A percentile compares a stretch with the other conserved stretches of the same genome.
Evolutionary conservation across 2,329 filamentous ascomycete genomes (phyloP).

Genomic region (Penicillium fuscoglaucum): DNA sequence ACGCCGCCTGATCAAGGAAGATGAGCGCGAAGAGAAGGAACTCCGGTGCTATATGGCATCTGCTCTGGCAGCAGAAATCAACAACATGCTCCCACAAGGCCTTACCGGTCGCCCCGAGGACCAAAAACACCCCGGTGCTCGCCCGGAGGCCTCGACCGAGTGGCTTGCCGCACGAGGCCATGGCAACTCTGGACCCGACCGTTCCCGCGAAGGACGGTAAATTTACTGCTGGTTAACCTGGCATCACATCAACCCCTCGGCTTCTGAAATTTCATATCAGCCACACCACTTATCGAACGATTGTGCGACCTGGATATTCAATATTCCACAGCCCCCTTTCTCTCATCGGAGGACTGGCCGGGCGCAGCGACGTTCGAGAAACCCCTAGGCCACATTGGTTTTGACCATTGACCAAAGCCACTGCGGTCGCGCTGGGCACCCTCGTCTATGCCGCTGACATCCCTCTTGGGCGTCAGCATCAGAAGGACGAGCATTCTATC

Average conservation of each 20-base stretch:
- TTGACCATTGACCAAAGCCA: slow-evolving; percentile 8
- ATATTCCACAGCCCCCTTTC: slow-evolving; percentile 2
- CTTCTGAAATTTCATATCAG: slow-evolving; percentile 2
- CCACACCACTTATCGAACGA: slow-evolving; percentile 13
- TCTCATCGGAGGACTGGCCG: slow-evolving; percentile 10
- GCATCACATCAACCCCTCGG: slow-evolving; percentile 4
- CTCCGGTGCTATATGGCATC: slow-evolving; percentile 47
- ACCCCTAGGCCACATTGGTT: slow-evolving; percentile 2
- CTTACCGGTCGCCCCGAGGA: slow-evolving; percentile 37
- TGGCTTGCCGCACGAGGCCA: slow-evolving; percentile 34
- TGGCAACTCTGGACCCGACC: slow-evolving; percentile 38
- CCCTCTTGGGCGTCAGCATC: neutral
- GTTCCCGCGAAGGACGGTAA: slow-evolving; percentile 37
- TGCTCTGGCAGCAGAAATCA: slow-evolving; percentile 48
- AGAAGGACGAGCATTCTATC: neutral
- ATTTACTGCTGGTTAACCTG: slow-evolving; percentile 3
- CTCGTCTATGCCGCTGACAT: neutral
- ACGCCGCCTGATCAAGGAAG: slow-evolving; percentile 47
- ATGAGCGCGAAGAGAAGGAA: slow-evolving; percentile 52
- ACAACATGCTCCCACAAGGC: slow-evolving; percentile 41
- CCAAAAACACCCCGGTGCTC: slow-evolving; percentile 43
- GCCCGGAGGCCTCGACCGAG: slow-evolving; percentile 36
- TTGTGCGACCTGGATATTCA: slow-evolving; percentile 12
- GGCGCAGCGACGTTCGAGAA: slow-evolving; percentile 10
- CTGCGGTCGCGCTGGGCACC: slow-evolving; percentile 11